Base-by-base conservation (phyloP, 331 rosid species). In the Malus hybrid region DNA sequence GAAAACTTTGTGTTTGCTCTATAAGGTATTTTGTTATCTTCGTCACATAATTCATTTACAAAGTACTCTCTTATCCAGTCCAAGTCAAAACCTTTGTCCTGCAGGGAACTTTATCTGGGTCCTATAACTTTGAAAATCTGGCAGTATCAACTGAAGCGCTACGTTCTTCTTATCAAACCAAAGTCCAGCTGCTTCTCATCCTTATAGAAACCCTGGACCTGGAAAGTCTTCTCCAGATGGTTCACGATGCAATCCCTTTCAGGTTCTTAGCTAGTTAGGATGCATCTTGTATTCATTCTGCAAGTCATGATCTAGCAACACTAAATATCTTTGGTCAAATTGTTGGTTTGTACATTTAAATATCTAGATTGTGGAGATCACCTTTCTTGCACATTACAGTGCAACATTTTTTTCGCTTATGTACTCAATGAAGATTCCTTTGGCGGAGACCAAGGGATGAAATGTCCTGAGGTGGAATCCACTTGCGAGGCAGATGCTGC, bases 201-300 rank as follows among this genome's bases (percentile, higher is more conserved):
- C 90, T 93, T 54, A 81, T 93, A 82, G 93, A 93, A 83, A 87
- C 97, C 67, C 78, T 93, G 78, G 91, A 91, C 86, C 80, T 93
- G 81, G 97, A 93, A 75, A 89, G 66, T 85, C 87, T 91, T 87
- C 90, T 93, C 80, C 94, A 88, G 84, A 90, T 93, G 98, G 95
- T 93, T 81, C 98, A 86, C 74, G 98, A 91, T 83, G 93, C 90
- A 86, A 85, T 65, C 29, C 89, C 98, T 65, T 90, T 86, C 89
- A 90, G 98, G 98, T 93, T 67, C 50, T 69, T 61, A 67, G 73
- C 85, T 71, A 66, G 76, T 65, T 69, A 48, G 46, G 81, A 56
- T 80, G 55, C 71, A 59, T 79, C 54, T 71, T 50, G 71, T 71
- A 72, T 74, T 80, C 62, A 68, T 65, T 39, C 36, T 60, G 31